Percentiles rank a stretch among this genome's conserved stretches.
phyloP scores from a whole-genome alignment of 805 yeast genomes.

The Yamadazyma philogaea region DNA sequence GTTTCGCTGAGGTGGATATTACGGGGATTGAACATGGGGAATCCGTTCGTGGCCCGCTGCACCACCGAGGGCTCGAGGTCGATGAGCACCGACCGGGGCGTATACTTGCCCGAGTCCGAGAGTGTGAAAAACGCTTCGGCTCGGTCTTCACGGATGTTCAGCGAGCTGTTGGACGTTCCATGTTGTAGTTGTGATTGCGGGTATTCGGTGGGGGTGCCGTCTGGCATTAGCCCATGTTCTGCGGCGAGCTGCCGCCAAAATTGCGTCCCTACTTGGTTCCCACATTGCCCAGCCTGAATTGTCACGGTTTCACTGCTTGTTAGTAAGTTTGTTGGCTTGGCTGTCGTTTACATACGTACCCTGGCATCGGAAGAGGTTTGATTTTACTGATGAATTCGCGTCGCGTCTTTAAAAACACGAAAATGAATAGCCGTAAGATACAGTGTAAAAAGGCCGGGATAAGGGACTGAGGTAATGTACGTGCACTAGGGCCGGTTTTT shows the following conservation, averaged over 20 bases:
- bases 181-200: conserved; percentile 19
- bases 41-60: conserved; percentile 50
- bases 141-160: conserved; percentile 50
- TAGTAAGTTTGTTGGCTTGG: conserved; percentile 18
- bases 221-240: conserved; percentile 80
- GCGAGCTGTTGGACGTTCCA: conserved; percentile 9
- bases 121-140: conserved; percentile 81
- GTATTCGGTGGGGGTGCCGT: conserved; percentile 50
- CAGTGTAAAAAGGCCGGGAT: no score
- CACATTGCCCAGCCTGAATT: conserved; percentile 87
- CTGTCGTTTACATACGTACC: conserved; percentile 16
- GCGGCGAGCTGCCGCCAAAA: conserved; percentile 87
- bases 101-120: conserved; percentile 70
- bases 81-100: conserved; percentile 82
- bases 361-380: conserved; percentile 17
- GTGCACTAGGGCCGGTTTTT: no score
- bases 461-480: no score
- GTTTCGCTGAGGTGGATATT: conserved; percentile 74
- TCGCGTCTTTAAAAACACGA: neutral
- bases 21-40: conserved; percentile 76
- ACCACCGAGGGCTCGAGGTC: conserved; percentile 92
- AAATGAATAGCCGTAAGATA: neutral
- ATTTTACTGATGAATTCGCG: conserved; percentile 5
- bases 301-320: conserved; percentile 60
- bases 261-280: conserved; percentile 90